A percentile compares a stretch with the other conserved stretches of the same genome.
Conservation (phyloP, 176 grass and related monocot species). For the Musa troglodytarum region DNA sequence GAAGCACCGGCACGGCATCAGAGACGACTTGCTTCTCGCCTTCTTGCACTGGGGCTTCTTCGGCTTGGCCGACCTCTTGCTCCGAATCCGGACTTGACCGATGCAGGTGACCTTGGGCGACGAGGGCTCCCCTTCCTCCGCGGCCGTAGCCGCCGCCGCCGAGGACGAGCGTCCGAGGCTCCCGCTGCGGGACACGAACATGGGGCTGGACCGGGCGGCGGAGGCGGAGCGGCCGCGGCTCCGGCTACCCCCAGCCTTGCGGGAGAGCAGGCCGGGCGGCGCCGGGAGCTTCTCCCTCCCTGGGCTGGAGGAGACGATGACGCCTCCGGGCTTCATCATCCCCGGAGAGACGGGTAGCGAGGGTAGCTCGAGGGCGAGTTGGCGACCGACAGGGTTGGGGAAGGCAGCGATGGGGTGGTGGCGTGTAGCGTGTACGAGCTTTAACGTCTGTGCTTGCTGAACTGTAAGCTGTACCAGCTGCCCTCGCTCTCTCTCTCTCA, state of each 20-base stretch:
- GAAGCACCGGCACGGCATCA: slow-evolving; percentile 44
- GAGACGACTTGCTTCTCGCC: slow-evolving; percentile 1
- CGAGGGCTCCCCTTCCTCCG: slow-evolving; percentile 46
- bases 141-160: slow-evolving; percentile 9
- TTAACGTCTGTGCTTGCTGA: not conserved
- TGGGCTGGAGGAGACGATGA: not conserved
- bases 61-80: slow-evolving; percentile 14
- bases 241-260: not conserved
- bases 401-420: not conserved
- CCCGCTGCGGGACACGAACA: slow-evolving; percentile 42
- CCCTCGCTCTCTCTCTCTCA: not conserved
- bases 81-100: slow-evolving; percentile 82
- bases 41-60: not conserved
- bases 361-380: too few species aligned
- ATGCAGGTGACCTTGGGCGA: slow-evolving; percentile 85
- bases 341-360: not conserved
- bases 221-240: slow-evolving; percentile 21
- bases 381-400: too few species aligned
- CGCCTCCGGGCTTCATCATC: not conserved
- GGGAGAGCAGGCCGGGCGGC: not conserved
- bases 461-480: not conserved
- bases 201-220: slow-evolving; percentile 32
- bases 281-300: not conserved
- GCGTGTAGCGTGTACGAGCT: not conserved
- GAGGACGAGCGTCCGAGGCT: slow-evolving; percentile 10